Percentiles rank a stretch among this genome's conserved stretches.
Evolutionary conservation across 108 stramenopile genomes (phyloP).

Genomic region (Bacterosira constricta): DNA sequence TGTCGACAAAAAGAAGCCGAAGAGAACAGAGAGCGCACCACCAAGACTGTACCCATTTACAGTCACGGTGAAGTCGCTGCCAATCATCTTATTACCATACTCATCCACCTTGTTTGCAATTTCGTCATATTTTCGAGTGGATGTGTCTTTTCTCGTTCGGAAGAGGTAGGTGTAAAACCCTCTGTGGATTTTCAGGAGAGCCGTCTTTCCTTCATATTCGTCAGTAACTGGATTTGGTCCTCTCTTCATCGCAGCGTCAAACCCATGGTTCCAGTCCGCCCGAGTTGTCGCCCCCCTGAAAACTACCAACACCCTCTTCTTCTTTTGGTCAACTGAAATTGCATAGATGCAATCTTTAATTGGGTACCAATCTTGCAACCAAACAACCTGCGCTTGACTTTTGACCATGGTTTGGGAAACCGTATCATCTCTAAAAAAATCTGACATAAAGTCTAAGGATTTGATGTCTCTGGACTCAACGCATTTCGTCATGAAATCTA

Average conservation of each 20-base stretch:
- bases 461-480: constrained; percentile 53
- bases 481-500: constrained; percentile 59
- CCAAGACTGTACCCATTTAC: constrained; percentile 72
- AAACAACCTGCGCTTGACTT: constrained; percentile 62
- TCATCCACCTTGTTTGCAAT: constrained; percentile 65
- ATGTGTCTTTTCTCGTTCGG: constrained; percentile 65
- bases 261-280: constrained; percentile 65
- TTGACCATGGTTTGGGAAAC: constrained; percentile 61
- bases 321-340: constrained; percentile 58
- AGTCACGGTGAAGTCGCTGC: constrained; percentile 54
- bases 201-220: constrained; percentile 38
- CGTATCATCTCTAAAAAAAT: constrained; percentile 62
- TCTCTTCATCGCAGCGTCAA: constrained; percentile 39
- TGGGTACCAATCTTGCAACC: constrained; percentile 79
- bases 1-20: constrained; percentile 68
- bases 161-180: constrained; percentile 71
- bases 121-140: constrained; percentile 69
- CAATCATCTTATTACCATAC: constrained; percentile 59
- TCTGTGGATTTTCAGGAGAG: constrained; percentile 46
- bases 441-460: constrained; percentile 57
- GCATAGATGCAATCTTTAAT: constrained; percentile 65
- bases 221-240: constrained; percentile 66
- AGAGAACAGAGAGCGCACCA: constrained; percentile 59
- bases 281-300: constrained; percentile 75
- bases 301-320: constrained; percentile 64